Base-by-base conservation (phyloP, 2,329 filamentous ascomycete species). In the Fusarium camptoceras region DNA sequence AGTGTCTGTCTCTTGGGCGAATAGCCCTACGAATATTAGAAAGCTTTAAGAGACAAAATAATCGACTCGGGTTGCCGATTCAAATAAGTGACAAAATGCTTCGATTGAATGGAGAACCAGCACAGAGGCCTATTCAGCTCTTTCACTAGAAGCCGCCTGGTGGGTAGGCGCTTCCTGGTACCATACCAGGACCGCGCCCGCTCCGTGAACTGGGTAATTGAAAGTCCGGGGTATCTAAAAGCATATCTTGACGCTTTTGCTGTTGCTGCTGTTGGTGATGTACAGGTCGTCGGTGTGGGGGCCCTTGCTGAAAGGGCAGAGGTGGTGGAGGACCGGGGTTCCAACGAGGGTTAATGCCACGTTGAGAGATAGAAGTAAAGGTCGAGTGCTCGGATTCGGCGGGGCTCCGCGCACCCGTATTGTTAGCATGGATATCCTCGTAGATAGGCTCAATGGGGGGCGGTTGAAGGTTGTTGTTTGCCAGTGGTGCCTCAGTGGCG, bases 291-390 rank as follows among this genome's bases (percentile, higher is more conserved):
- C 83, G 81, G 39, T 82, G 79, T 22, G 81, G 82, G 58, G 80
- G 81, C 76, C 75, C 82, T 72, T 73, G 81, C 70, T 79, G 83
- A 11, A 81, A 81, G 55, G 80, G 82, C 72, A 82, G 78, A 39
- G 83, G 78, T 18, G 82, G 78, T 16, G 81, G 80, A 46, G 85
- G 82, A 30, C 85, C 83, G 4, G 87, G 88, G 67, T 92, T 88
- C 94, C 95, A 98, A 64, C 91, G 90, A 9, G 94, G 95, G 78
- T 98, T 98, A 57, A 98, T 83, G 2, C 92, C 92, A 34, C 95
- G 88, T 80, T 98, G 94, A 1, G 92, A 95, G 47, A 98, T 91
- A 14, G 92, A 96, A 2, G 95, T 98, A 80, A 97, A 98, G 73
- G 92, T 92, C 47, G 91, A 95, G 25, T 89, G 87, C 76, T 97